Evolutionary conservation across 768 basidiomycete species (phyloP).

Genomic region (Sporobolomyces pararoseus): DNA sequence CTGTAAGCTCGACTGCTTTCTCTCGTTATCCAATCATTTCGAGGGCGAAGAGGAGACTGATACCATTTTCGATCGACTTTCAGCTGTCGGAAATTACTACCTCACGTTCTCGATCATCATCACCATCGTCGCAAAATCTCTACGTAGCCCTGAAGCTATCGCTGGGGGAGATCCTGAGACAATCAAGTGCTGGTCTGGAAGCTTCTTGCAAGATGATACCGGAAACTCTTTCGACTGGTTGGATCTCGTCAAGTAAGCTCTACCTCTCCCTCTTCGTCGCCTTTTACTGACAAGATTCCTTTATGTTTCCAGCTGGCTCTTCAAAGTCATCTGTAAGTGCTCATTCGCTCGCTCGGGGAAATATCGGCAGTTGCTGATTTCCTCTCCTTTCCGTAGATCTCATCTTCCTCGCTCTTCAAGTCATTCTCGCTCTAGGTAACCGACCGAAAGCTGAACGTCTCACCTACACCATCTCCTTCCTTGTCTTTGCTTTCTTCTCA

Average conservation of each 20-base stretch:
- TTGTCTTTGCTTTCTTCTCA: conserved; percentile 79
- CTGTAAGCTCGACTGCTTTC: conserved; percentile 45
- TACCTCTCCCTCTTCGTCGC: neutral
- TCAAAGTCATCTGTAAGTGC: conserved; percentile 43
- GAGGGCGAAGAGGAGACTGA: neutral
- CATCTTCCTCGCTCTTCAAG: conserved; percentile 64
- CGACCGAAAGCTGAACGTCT: conserved; percentile 82
- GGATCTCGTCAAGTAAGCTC: conserved; percentile 31
- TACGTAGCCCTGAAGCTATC: conserved; percentile 38
- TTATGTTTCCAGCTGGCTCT: conserved; percentile 28
- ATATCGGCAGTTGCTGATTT: too few species aligned
- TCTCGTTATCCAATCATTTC: too few species aligned
- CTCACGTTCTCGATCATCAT: conserved; percentile 43
- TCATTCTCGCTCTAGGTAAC: conserved; percentile 70
- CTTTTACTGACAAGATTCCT: neutral
- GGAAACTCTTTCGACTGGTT: conserved; percentile 41
- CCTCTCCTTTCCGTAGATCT: conserved; percentile 14
- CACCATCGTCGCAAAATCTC: conserved; percentile 35
- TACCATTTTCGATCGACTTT: neutral
- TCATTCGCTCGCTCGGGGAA: too few species aligned
- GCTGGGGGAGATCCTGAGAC: conserved; percentile 36
- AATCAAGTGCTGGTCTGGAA: conserved; percentile 43
- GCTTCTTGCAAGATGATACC: conserved; percentile 36
- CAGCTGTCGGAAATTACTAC: conserved; percentile 42
- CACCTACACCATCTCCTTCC: conserved; percentile 56